Conservation (phyloP, 768 basidiomycete species). For the Pulveroboletus sp. region DNA sequence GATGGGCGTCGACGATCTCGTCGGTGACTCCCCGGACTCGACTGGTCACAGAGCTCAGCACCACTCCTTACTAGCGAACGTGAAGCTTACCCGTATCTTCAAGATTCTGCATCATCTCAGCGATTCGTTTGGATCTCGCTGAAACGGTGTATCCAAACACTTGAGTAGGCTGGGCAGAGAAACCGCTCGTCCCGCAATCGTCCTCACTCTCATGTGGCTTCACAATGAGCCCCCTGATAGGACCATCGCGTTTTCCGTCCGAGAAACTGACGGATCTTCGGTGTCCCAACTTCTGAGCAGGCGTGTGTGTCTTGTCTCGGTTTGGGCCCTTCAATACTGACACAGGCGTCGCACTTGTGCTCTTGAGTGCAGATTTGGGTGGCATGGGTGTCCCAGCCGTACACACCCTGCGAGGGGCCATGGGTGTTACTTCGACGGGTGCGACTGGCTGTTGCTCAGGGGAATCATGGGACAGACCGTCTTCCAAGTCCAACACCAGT, state of each 20-base stretch:
- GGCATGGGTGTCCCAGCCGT: conserved; percentile 27
- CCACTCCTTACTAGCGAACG: conserved; percentile 10
- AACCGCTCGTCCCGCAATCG: conserved; percentile 23
- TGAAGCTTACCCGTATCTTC: conserved; percentile 60
- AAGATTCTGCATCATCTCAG: conserved; percentile 71
- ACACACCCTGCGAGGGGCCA: conserved; percentile 12
- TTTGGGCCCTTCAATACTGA: conserved; percentile 55
- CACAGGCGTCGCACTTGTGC: conserved; percentile 45
- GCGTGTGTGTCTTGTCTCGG: conserved; percentile 49
- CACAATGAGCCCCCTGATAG: conserved; percentile 60
- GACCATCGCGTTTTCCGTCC: conserved; percentile 86
- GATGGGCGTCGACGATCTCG: conserved; percentile 47
- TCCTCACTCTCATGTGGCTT: conserved; percentile 38
- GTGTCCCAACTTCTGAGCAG: conserved; percentile 44
- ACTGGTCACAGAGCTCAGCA: conserved; percentile 1
- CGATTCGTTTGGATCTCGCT: conserved; percentile 73
- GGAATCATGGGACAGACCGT: conserved; percentile 28
- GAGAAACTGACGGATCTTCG: conserved; percentile 95
- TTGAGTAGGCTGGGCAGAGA: conserved; percentile 17
- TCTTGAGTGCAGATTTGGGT: conserved; percentile 40
- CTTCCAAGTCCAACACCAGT: conserved; percentile 32
- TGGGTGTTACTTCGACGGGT: conserved; percentile 18
- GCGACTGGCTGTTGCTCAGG: conserved; percentile 1
- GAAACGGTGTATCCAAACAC: conserved; percentile 44
- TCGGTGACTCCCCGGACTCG: conserved; percentile 51